These are phyloP conservation scores for Crithidia mellificae DNA, from an alignment of 208 protist species.

Conservation along the genomic window DNA sequence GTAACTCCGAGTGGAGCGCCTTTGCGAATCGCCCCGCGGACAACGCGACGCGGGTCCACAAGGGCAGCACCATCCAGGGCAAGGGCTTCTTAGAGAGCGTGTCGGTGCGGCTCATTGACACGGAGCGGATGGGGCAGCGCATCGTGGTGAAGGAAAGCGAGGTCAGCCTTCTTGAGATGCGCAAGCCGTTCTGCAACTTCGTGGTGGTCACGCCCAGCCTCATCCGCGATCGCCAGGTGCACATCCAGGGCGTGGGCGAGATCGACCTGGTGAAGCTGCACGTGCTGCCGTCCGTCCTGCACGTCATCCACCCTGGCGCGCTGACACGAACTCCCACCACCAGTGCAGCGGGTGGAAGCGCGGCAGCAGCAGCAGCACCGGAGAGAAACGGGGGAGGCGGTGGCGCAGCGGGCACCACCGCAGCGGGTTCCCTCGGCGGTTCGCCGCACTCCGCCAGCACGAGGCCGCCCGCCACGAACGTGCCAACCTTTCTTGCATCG, in stretches of 20 bases:
- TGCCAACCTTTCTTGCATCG: slow-evolving; percentile 4
- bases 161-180: slow-evolving; percentile 46
- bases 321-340: no score
- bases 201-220: slow-evolving; percentile 47
- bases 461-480: background rate
- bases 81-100: slow-evolving; percentile 45
- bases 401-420: no score
- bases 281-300: slow-evolving; percentile 50
- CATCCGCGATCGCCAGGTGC: slow-evolving; percentile 33
- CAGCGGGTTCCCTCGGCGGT: background rate
- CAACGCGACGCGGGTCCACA: slow-evolving; percentile 13
- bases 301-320: slow-evolving; percentile 32
- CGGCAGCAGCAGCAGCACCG: no score
- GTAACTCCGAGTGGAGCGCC: slow-evolving; percentile 5
- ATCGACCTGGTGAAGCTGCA: slow-evolving; percentile 37
- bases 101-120: slow-evolving; percentile 52
- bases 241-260: slow-evolving; percentile 69
- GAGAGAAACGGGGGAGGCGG: no score
- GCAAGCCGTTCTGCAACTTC: slow-evolving; percentile 56
- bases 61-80: slow-evolving; percentile 59
- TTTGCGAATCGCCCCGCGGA: background rate
- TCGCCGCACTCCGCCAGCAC: background rate
- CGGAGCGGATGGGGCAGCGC: slow-evolving; percentile 38
- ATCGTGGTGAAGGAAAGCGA: slow-evolving; percentile 40
- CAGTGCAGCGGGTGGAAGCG: no score